Conservation (phyloP, 495 filamentous ascomycete genomes). For the Hypoxylon rickii region DNA sequence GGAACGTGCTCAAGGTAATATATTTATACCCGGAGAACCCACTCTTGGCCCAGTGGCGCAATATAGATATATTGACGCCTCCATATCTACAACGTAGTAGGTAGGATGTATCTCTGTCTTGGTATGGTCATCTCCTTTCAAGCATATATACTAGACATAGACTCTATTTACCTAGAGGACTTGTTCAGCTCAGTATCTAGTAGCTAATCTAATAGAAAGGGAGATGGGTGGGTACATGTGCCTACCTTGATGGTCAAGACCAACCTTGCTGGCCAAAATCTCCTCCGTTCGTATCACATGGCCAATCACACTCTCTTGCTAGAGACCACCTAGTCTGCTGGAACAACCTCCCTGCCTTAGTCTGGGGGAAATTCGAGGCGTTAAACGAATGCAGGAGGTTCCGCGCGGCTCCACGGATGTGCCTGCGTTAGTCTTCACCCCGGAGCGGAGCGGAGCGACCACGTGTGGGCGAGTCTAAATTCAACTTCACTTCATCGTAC, state of each 20-base stretch:
- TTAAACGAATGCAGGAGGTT: neutral
- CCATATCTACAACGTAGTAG: neutral
- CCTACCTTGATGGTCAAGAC: conserved; percentile 22
- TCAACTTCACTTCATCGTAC: conserved; percentile 14
- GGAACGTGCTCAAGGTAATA: conserved; percentile 26
- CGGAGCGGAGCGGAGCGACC: conserved; percentile 5
- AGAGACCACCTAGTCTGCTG: neutral
- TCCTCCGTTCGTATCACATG: neutral
- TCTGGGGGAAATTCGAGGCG: neutral
- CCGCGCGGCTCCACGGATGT: conserved; percentile 12
- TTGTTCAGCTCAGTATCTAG: neutral
- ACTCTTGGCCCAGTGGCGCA: conserved; percentile 9
- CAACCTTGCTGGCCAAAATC: conserved; percentile 28
- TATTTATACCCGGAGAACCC: conserved; percentile 23
- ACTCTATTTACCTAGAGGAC: neutral
- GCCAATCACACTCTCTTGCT: conserved; percentile 31
- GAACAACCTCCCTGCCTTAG: neutral
- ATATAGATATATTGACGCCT: neutral
- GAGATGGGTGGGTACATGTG: neutral
- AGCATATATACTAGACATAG: neutral
- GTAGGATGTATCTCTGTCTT: conserved; percentile 11
- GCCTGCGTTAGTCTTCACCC: conserved; percentile 26
- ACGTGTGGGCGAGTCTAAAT: conserved; percentile 24
- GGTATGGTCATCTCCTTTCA: neutral
- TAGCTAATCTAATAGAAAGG: neutral